A percentile compares a stretch with the other conserved stretches of the same genome.
Evolutionary conservation across 2,329 filamentous ascomycete genomes (phyloP).

Genomic region (Golovinomyces cichoracearum): DNA sequence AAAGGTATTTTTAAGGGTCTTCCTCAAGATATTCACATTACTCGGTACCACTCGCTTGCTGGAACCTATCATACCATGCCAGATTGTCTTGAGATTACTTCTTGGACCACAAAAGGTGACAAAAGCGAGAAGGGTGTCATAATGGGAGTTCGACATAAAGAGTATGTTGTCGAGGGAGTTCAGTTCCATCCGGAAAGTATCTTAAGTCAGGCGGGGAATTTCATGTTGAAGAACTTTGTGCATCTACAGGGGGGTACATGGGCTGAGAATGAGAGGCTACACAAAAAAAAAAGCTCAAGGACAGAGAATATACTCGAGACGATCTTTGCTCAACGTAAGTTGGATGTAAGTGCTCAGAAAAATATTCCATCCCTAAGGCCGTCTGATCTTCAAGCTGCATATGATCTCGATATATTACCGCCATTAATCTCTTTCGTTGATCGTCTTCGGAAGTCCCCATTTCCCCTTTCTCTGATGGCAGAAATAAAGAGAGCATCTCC

Average conservation of each 20-base stretch:
- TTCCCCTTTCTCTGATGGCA: slow-evolving; percentile 78
- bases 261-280: slow-evolving; percentile 45
- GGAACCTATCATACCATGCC: slow-evolving; percentile 75
- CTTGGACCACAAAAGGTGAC: slow-evolving; percentile 54
- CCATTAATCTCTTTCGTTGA: slow-evolving; percentile 58
- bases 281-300: slow-evolving; percentile 23
- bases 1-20: slow-evolving; percentile 82
- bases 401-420: slow-evolving; percentile 61
- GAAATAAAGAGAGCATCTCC: slow-evolving; percentile 94
- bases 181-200: slow-evolving; percentile 98
- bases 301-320: slow-evolving; percentile 69
- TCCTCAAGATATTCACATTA: slow-evolving; percentile 58
- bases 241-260: slow-evolving; percentile 73
- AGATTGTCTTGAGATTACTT: slow-evolving; percentile 63
- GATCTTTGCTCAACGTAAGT: slow-evolving; percentile 64
- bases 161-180: slow-evolving; percentile 75
- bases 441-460: slow-evolving; percentile 56
- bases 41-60: slow-evolving; percentile 84
- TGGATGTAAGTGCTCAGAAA: slow-evolving; percentile 56
- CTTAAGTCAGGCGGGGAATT: slow-evolving; percentile 60
- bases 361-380: slow-evolving; percentile 60
- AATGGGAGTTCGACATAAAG: slow-evolving; percentile 88
- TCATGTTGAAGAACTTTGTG: slow-evolving; percentile 84
- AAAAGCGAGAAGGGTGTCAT: slow-evolving; percentile 66
- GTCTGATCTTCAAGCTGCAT: slow-evolving; percentile 62